Evolutionary conservation across 495 filamentous ascomycete species (phyloP), one percentile per base, ranked within the genome.

Genomic region (Lasiosphaeria hispida): DNA sequence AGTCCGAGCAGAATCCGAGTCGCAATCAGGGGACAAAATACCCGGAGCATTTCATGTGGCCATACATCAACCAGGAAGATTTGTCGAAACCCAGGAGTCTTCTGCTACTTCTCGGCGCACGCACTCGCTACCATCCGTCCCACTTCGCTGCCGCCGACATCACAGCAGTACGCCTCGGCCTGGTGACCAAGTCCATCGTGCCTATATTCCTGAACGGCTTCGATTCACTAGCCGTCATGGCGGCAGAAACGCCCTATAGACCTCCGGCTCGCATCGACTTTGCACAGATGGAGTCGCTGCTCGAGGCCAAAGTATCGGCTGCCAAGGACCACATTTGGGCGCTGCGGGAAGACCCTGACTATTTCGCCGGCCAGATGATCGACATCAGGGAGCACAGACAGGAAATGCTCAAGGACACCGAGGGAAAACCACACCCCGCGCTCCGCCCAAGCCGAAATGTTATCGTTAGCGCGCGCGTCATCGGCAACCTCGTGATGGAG

Each of bases 21-120:
- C 43, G 47, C 1, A 19, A 37, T 6, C 1, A 2, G 7, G 64
- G 47, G 1, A 53, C 58, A 8, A 52, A 53, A 7, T 59, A 44
- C 63, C 47, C 55, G 35, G 23, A 61, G 40, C 3, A 41, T 6
- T 83, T 69, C 39, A 52, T 81, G 35, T 82, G 76, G 72, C 84
- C 83, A 0, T 72, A 76, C 49, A 78, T 85, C 64, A 87, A 86
- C 57, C 71, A 78, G 33, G 81, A 85, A 55, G 82, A 85, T 63
- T 64, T 86, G 4, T 48, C 49, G 10, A 69, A 74, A n/a, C 67
- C 73, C 0, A 76, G 71, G 43, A 53, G 65, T 0, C 53, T 86
- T 7, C 68, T 73, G 0, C 61, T 85, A 15, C 67, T 86, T 4
- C 60, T 87, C 2, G 77, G 81, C 35, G 48, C 78, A 0, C 69